These are phyloP conservation scores for Coniochaeta hoffmannii DNA, from an alignment of 2,329 filamentous ascomycete species.

Conservation along the genomic window DNA sequence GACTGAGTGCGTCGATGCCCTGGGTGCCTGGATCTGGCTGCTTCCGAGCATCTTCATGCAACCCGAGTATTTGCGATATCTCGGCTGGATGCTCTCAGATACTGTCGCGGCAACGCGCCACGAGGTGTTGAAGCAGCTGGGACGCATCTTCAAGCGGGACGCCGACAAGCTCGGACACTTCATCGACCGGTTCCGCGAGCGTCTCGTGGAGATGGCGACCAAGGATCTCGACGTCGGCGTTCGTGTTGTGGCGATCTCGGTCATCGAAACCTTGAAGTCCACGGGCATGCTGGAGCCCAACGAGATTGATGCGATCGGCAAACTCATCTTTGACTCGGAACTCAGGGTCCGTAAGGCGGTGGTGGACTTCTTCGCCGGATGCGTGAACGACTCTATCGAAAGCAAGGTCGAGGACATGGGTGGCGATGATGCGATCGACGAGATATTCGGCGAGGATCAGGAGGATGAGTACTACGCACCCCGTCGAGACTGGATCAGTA, in stretches of 20 bases:
- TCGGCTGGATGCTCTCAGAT: constrained; percentile 94
- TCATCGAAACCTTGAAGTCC: constrained; percentile 75
- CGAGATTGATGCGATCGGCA: constrained; percentile 83
- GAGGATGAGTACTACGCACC: constrained; percentile 72
- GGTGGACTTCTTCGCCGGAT: constrained; percentile 82
- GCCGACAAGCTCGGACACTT: constrained; percentile 83
- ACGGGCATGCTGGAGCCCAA: constrained; percentile 82
- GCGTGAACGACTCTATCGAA: constrained; percentile 74
- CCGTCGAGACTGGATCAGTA: constrained; percentile 77
- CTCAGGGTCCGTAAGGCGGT: constrained; percentile 79
- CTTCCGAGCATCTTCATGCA: constrained; percentile 87
- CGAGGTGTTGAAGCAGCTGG: constrained; percentile 81
- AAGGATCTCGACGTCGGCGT: constrained; percentile 76
- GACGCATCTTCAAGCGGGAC: constrained; percentile 70
- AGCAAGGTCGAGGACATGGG: constrained; percentile 76
- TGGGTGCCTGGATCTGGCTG: constrained; percentile 81
- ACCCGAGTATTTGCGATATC: constrained; percentile 80
- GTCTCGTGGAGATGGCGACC: constrained; percentile 88
- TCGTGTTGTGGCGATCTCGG: constrained; percentile 69
- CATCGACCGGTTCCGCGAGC: constrained; percentile 80
- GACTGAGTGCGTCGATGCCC: constrained; percentile 76
- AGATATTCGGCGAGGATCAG: constrained; percentile 63
- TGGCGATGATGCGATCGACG: constrained; percentile 68
- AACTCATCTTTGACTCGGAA: constrained; percentile 84
- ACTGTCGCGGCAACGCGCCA: constrained; percentile 63